Evolutionary conservation across 352 stramenopile genomes (phyloP).

Genomic region (Globisporangium cystogenes): DNA sequence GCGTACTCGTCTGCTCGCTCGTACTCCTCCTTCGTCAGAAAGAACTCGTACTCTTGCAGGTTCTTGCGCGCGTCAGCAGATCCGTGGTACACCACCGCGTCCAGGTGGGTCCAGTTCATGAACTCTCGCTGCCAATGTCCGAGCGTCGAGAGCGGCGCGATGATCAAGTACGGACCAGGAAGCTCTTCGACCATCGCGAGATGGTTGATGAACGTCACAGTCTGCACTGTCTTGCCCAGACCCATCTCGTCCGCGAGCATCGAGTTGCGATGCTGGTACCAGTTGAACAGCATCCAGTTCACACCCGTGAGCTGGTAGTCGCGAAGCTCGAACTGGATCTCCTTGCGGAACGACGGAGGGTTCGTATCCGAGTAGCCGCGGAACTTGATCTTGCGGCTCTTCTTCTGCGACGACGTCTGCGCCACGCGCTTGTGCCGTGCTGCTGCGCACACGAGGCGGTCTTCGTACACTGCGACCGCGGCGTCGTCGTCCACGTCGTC

Average conservation of each 20-base stretch:
- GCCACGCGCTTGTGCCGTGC: constrained; percentile 48
- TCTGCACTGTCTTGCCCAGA: constrained; percentile 95
- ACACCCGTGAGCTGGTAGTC: constrained; percentile 99
- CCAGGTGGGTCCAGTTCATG: constrained; percentile 96
- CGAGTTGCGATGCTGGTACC: constrained; percentile 96
- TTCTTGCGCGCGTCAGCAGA: constrained; percentile 81
- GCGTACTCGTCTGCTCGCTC: constrained; percentile 25
- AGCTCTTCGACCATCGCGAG: constrained; percentile 93
- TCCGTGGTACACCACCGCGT: constrained; percentile 99
- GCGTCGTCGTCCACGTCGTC: constrained; percentile 92
- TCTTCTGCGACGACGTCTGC: constrained; percentile 19
- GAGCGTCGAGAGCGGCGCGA: constrained; percentile 97
- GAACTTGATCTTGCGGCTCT: constrained; percentile 65
- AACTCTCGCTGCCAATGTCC: constrained; percentile 97
- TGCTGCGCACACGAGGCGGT: constrained; percentile 42
- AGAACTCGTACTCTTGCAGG: constrained; percentile 96
- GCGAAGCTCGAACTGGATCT: constrained; percentile 82
- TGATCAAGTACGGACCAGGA: constrained; percentile 95
- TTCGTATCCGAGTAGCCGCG: constrained; percentile 60
- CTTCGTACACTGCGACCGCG: constrained; percentile 77
- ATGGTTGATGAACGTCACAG: constrained; percentile 94
- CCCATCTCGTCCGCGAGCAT: constrained; percentile 99
- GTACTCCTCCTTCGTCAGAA: constrained; percentile 50
- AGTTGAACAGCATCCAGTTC: constrained; percentile 99
- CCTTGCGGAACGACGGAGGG: constrained; percentile 48